Base-by-base conservation (phyloP, 2,329 filamentous ascomycete genomes). In the Scorias spongiosa region DNA sequence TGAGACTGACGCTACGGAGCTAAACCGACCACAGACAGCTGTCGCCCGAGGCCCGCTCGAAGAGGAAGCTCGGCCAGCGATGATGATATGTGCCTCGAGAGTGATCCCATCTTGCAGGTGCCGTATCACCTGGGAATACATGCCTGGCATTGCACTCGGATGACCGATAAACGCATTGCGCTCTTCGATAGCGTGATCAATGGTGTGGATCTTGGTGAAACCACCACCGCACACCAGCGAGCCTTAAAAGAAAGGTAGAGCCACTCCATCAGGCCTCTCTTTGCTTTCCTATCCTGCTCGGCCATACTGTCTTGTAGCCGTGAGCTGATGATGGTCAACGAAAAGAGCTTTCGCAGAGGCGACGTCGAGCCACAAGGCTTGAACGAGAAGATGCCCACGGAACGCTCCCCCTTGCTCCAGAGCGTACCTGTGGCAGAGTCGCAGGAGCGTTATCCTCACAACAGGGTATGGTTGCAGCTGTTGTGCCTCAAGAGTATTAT, bases 341-440 rank as follows among this genome's bases (percentile, higher is more conserved):
- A 26, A 26, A 26, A 26, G 20, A 26, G 20, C 20, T 7, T 26
- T 26, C 20, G 20, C 20, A 26, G 20, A 26, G 20, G 20, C 20
- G 20, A 26, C 20, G 20, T 26, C 20, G 20, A 26, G 20, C 20
- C 20, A 7, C 20, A 26, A 7, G 20, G 20, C 20, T 36, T 12
- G 32, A 12, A 36, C 32, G 32, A 36, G 32, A 57, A 45, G 49
- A 69, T 68, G 66, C 55, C 64, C 55, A 60, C 67, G 59, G 80
- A 85, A 66, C 68, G 67, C 45, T 82, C 79, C 42, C 81, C 81
- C 46, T 70, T 86, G 53, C 72, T 85, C 48, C 70, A 77, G 54
- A 78, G 74, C 42, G 74, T 84, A 46, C 70, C 58, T 14, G 67
- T 80, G 52, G 68, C 68, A 46, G 60, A 72, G 48, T 15, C 17